These are phyloP conservation scores for Eleusine indica DNA, from an alignment of 176 grass and related monocot genomes.

Conservation along the genomic window DNA sequence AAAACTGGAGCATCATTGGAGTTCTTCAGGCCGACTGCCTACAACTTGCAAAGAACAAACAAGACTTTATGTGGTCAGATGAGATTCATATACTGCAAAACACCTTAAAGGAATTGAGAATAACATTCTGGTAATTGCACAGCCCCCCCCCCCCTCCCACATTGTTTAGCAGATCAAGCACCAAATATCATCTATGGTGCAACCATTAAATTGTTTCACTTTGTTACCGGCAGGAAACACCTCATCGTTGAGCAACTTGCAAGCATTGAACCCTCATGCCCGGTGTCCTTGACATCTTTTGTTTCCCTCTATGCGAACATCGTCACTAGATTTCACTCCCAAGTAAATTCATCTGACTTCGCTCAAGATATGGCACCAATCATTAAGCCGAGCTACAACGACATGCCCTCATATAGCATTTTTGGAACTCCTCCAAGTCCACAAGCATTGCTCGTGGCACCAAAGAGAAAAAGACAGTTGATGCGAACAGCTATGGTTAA, in stretches of 20 bases:
- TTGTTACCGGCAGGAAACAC: constrained; percentile 10
- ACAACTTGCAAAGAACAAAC: constrained; percentile 8
- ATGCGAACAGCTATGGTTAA: not conserved
- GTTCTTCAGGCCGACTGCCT: constrained; percentile 14
- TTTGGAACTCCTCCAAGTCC: not conserved
- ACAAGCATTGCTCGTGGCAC: not conserved
- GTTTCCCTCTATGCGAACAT: not conserved
- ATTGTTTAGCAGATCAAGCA: not conserved
- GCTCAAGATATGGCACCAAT: not conserved
- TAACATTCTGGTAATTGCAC: constrained; percentile 7
- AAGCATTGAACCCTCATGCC: not conserved
- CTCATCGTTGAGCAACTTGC: not conserved
- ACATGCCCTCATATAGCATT: not conserved
- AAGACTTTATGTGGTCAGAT: not conserved
- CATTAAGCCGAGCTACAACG: not conserved
- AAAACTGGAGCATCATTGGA: not conserved
- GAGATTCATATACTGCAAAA: not conserved
- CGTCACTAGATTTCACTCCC: not conserved
- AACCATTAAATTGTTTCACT: not conserved
- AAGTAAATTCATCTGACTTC: not conserved
- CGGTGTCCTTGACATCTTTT: not conserved
- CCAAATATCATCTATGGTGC: not conserved
- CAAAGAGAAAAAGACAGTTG: too few relatives aligned
- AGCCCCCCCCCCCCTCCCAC: not conserved
- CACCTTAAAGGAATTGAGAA: not conserved